Conservation (phyloP, 2,329 filamentous ascomycete species). For the Cladosporium velox region DNA sequence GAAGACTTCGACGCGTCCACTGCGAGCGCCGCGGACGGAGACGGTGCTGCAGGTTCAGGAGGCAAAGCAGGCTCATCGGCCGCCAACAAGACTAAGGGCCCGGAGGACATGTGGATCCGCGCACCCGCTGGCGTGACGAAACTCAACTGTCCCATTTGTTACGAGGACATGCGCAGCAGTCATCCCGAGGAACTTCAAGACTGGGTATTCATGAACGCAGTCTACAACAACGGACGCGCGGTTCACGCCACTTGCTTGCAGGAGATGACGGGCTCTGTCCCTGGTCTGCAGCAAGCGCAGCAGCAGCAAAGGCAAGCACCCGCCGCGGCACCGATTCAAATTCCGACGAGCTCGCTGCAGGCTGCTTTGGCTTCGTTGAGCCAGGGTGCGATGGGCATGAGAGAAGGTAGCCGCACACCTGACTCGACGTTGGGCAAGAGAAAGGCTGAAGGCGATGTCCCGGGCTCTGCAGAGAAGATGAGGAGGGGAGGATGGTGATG, state of each 20-base stretch:
- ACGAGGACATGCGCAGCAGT: constrained; percentile 88
- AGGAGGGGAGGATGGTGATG: constrained; percentile 16
- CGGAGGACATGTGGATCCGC: constrained; percentile 71
- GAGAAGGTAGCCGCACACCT: constrained; percentile 39
- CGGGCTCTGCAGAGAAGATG: constrained; percentile 22
- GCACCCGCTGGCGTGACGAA: constrained; percentile 75
- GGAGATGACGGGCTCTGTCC: constrained; percentile 57
- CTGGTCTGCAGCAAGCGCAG: constrained; percentile 40
- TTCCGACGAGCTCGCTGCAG: constrained; percentile 27
- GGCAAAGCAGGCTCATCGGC: constrained; percentile 42
- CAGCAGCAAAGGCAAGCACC: constrained; percentile 34
- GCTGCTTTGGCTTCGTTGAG: constrained; percentile 28
- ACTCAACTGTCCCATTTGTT: constrained; percentile 89
- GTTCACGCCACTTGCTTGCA: constrained; percentile 89
- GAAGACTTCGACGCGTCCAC: constrained; percentile 71
- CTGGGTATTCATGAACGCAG: constrained; percentile 93
- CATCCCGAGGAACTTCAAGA: constrained; percentile 94
- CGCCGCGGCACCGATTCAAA: neutral
- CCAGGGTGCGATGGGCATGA: constrained; percentile 23
- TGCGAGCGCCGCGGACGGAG: constrained; percentile 39
- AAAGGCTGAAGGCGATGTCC: constrained; percentile 35
- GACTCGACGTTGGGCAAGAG: constrained; percentile 38
- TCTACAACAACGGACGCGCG: constrained; percentile 73
- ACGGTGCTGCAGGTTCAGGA: constrained; percentile 43
- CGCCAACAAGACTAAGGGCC: constrained; percentile 53